A percentile compares a stretch with the other conserved stretches of the same genome.
These are phyloP conservation scores for Ascochyta rabiei DNA, from an alignment of 2,329 filamentous ascomycete species.

Conservation along the genomic window DNA sequence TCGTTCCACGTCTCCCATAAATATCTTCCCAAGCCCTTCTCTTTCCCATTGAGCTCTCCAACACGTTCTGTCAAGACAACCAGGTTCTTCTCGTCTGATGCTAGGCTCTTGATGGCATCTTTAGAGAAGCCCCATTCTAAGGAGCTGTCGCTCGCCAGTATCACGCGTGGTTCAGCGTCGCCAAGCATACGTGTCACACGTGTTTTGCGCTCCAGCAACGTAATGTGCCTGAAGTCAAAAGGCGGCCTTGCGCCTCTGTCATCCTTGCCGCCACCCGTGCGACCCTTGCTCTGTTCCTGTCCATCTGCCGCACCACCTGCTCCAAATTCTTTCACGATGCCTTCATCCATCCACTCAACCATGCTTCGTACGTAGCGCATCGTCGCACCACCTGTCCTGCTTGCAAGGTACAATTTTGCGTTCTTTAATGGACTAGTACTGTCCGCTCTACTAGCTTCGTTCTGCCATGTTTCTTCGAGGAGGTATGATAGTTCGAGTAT, in stretches of 20 bases:
- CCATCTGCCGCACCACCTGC: constrained; percentile 56
- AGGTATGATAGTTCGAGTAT: constrained; percentile 91
- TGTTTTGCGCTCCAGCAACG: constrained; percentile 79
- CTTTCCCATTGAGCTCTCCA: constrained; percentile 46
- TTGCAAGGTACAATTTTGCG: constrained; percentile 77
- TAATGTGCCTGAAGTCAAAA: constrained; percentile 88
- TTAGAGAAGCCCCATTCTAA: constrained; percentile 96
- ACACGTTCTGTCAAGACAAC: constrained; percentile 84
- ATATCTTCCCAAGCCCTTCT: constrained; percentile 66
- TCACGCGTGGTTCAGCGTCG: constrained; percentile 68
- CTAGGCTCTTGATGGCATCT: constrained; percentile 75
- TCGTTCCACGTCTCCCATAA: constrained; percentile 68
- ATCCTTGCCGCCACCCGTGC: constrained; percentile 49
- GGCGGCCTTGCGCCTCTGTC: constrained; percentile 67
- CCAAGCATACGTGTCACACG: constrained; percentile 74
- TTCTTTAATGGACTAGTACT: constrained; percentile 55
- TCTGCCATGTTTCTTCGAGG: constrained; percentile 85
- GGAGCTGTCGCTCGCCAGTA: constrained; percentile 87
- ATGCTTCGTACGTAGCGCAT: constrained; percentile 92
- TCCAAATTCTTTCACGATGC: constrained; percentile 90
- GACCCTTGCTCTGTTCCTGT: constrained; percentile 37
- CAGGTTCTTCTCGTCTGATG: constrained; percentile 78
- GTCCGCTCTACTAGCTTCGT: constrained; percentile 33
- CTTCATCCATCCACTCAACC: constrained; percentile 99
- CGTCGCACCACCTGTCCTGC: constrained; percentile 83